Conservation (phyloP, 176 grass and related monocot genomes). For the Rhynchospora breviuscula region DNA sequence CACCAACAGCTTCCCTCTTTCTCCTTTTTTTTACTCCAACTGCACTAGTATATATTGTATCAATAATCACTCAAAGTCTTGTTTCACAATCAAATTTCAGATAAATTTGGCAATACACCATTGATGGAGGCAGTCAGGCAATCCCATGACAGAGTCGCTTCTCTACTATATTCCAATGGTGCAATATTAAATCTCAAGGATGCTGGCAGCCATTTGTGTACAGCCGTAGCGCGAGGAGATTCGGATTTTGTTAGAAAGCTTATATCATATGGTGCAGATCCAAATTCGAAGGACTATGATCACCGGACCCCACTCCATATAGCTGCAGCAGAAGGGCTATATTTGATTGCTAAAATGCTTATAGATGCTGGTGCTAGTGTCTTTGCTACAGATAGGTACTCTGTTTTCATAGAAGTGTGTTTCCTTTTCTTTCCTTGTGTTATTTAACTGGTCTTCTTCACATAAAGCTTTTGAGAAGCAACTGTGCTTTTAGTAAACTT, state of each 20-base stretch:
- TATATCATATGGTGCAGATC: conserved; percentile 57
- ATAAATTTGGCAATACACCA: conserved; percentile 90
- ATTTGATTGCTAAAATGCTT: conserved; percentile 67
- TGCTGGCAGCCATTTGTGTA: conserved; percentile 61
- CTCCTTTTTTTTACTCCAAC: not conserved
- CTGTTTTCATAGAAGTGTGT: not conserved
- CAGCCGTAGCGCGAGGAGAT: conserved; percentile 58
- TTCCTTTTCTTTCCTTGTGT: not conserved
- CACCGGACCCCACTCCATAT: conserved; percentile 85
- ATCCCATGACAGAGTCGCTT: conserved; percentile 63
- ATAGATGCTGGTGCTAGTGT: conserved; percentile 79
- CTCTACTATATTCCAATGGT: conserved; percentile 49
- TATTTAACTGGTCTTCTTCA: not conserved
- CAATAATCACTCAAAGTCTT: not conserved
- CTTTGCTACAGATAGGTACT: conserved; percentile 64
- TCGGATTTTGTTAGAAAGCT: conserved; percentile 65
- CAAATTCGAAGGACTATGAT: conserved; percentile 79
- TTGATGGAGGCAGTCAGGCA: conserved; percentile 73
- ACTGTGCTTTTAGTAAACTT: not conserved
- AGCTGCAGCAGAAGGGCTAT: conserved; percentile 71
- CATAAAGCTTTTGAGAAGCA: not conserved
- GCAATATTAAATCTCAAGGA: conserved; percentile 59
- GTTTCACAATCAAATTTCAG: conserved; percentile 24
- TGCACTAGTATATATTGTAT: not conserved
- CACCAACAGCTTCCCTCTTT: not conserved